phyloP scores from a whole-genome alignment of 176 grass and related monocot genomes.

The Bonia amplexicaulis region DNA sequence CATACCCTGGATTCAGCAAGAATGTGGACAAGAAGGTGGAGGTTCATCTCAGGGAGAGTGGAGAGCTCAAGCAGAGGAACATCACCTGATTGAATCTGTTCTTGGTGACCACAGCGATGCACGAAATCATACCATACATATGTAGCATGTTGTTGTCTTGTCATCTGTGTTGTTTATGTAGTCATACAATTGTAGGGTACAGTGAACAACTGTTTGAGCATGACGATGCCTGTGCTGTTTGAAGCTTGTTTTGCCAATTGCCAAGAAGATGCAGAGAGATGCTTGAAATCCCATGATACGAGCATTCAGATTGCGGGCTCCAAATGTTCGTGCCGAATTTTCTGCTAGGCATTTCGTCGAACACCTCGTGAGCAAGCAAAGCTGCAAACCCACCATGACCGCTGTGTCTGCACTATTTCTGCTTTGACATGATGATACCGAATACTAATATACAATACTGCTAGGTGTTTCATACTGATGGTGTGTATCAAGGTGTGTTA shows the following conservation, averaged over 20 bases:
- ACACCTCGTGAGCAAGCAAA: neutral
- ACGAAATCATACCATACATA: neutral
- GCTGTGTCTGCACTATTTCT: neutral
- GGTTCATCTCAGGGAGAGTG: neutral
- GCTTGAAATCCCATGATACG: neutral
- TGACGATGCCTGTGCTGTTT: too few relatives aligned
- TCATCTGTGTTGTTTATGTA: neutral
- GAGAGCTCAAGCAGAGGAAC: neutral
- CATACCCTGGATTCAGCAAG: constrained; percentile 78
- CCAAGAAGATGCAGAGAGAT: neutral
- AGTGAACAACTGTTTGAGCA: too few relatives aligned
- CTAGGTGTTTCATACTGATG: too few relatives aligned
- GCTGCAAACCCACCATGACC: neutral
- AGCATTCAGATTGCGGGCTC: neutral
- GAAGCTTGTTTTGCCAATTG: neutral
- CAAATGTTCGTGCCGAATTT: neutral
- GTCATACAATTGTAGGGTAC: too few relatives aligned
- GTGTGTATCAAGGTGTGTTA: too few relatives aligned
- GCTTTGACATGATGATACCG: too few relatives aligned
- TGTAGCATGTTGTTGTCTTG: neutral
- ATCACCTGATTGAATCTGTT: neutral
- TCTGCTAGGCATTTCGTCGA: neutral
- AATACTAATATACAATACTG: too few relatives aligned
- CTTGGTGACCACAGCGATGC: neutral
- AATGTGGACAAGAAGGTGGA: constrained; percentile 40